A percentile compares a stretch with the other conserved stretches of the same genome.
Evolutionary conservation across 2,329 filamentous ascomycete genomes (phyloP).

Genomic region (Dothidotthia symphoricarpi): DNA sequence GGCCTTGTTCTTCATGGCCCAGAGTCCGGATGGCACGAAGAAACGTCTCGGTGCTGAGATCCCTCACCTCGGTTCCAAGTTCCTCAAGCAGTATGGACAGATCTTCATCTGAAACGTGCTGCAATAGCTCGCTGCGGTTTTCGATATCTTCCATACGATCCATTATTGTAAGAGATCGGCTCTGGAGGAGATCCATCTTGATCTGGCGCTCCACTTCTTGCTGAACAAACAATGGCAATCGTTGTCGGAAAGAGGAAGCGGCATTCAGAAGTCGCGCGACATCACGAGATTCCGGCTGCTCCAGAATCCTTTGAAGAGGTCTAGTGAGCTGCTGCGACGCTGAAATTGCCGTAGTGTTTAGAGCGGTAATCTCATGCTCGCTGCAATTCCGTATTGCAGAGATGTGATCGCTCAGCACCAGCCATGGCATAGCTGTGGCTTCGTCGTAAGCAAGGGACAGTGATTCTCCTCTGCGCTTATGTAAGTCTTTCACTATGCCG

Average conservation of each 20-base stretch:
- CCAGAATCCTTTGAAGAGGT: slow-evolving; percentile 35
- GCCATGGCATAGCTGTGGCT: slow-evolving; percentile 71
- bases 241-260: slow-evolving; percentile 67
- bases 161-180: slow-evolving; percentile 56
- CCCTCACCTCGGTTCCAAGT: slow-evolving; percentile 52
- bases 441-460: slow-evolving; percentile 74
- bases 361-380: slow-evolving; percentile 68
- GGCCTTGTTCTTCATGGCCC: slow-evolving; percentile 39
- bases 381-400: slow-evolving; percentile 79
- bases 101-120: slow-evolving; percentile 79
- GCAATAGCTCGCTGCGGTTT: slow-evolving; percentile 73
- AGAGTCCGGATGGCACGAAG: slow-evolving; percentile 52
- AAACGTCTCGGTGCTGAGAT: slow-evolving; percentile 53
- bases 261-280: slow-evolving; percentile 65
- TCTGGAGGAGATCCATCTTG: slow-evolving; percentile 70
- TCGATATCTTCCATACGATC: slow-evolving; percentile 78
- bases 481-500: slow-evolving; percentile 78
- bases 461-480: slow-evolving; percentile 80
- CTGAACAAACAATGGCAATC: slow-evolving; percentile 67
- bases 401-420: slow-evolving; percentile 78
- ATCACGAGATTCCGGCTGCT: slow-evolving; percentile 44
- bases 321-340: slow-evolving; percentile 15
- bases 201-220: slow-evolving; percentile 67
- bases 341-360: slow-evolving; percentile 58
- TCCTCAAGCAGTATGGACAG: slow-evolving; percentile 57